phyloP scores from a whole-genome alignment of 2,329 filamentous ascomycete species.

The Penicillium capsulatum region DNA sequence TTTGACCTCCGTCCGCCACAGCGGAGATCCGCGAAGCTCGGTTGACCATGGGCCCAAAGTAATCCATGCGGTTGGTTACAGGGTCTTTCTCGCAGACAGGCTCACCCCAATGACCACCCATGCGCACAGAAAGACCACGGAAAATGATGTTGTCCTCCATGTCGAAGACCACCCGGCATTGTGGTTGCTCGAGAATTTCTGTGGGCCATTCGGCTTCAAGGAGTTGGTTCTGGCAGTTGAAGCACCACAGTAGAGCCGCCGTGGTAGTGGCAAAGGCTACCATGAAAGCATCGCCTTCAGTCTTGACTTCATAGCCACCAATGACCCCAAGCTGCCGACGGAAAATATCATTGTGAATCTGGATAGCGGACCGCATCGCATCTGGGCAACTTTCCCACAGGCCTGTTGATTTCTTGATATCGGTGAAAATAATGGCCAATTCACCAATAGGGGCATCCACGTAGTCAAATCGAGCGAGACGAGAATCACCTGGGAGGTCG shows the following conservation, averaged over 20 bases:
- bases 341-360: slow-evolving; percentile 96
- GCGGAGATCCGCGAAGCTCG: slow-evolving; percentile 90
- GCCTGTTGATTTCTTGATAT: slow-evolving; percentile 97
- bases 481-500: slow-evolving; percentile 70
- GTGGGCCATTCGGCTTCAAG: slow-evolving; percentile 89
- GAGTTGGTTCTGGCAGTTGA: slow-evolving; percentile 83
- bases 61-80: slow-evolving; percentile 97
- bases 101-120: slow-evolving; percentile 95
- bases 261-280: slow-evolving; percentile 96
- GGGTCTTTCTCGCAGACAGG: slow-evolving; percentile 95
- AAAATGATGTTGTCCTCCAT: slow-evolving; percentile 87
- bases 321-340: slow-evolving; percentile 87
- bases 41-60: slow-evolving; percentile 99
- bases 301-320: slow-evolving; percentile 98
- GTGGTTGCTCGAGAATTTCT: slow-evolving; percentile 81
- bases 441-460: slow-evolving; percentile 88
- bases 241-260: slow-evolving; percentile 91
- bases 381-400: slow-evolving; percentile 94
- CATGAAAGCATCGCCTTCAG: slow-evolving; percentile 99
- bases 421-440: slow-evolving; percentile 91
- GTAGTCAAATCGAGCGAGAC: slow-evolving; percentile 80
- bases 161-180: slow-evolving; percentile 77
- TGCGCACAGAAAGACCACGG: slow-evolving; percentile 87
- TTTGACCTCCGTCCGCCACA: slow-evolving; percentile 93
- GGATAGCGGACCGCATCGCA: slow-evolving; percentile 95